Percentiles rank a stretch among this genome's conserved stretches.
phyloP scores from a whole-genome alignment of 805 yeast species.

The Ogataea nitratoaversa region DNA sequence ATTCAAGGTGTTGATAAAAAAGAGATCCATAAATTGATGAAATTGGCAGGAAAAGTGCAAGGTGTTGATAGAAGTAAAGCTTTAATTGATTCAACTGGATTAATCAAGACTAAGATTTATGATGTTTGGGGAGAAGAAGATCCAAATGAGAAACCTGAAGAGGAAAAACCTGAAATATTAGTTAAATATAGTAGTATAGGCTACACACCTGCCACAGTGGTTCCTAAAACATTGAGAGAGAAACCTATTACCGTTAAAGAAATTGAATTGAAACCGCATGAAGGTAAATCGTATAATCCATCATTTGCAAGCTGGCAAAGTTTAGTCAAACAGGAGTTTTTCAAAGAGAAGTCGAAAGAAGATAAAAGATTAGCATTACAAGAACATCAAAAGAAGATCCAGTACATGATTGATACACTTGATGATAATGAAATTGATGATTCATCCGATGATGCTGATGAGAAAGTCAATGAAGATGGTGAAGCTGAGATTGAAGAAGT shows the following conservation, averaged over 20 bases:
- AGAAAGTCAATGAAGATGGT: conserved; percentile 32
- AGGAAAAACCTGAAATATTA: conserved; percentile 37
- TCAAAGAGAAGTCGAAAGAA: conserved; percentile 62
- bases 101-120: conserved; percentile 42
- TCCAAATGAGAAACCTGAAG: conserved; percentile 11
- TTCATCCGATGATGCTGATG: conserved; percentile 36
- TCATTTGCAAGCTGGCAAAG: conserved; percentile 76
- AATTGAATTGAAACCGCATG: conserved; percentile 58
- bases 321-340: conserved; percentile 63
- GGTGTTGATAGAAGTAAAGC: conserved; percentile 51
- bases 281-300: conserved; percentile 93
- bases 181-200: conserved; percentile 30
- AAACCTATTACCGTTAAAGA: conserved; percentile 52
- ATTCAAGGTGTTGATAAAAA: conserved; percentile 62
- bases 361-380: conserved; percentile 56
- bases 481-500: conserved; percentile 33
- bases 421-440: conserved; percentile 54
- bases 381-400: conserved; percentile 61
- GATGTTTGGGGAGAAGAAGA: conserved; percentile 69
- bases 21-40: conserved; percentile 63
- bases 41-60: conserved; percentile 68
- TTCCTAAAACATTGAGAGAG: conserved; percentile 51
- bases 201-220: conserved; percentile 47
- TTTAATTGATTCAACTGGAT: conserved; percentile 61
- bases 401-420: conserved; percentile 57